Percentiles rank a stretch among this genome's conserved stretches.
Evolutionary conservation across 441 rosid species (phyloP).

Genomic region (Macaranga tanarius): DNA sequence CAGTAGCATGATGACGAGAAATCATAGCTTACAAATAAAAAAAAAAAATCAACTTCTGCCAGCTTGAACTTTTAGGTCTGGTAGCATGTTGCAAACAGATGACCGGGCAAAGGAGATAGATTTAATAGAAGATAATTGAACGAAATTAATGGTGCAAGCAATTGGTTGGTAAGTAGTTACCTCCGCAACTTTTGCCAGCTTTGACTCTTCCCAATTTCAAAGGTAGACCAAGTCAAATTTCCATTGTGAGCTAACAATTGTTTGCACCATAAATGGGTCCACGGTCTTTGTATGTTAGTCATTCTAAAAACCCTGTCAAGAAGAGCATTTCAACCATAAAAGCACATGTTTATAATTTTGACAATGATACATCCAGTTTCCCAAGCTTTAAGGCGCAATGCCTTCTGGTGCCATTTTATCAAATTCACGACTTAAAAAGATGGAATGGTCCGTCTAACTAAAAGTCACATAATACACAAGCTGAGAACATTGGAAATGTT

Average conservation of each 20-base stretch:
- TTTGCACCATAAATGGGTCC: not conserved
- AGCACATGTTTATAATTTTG: not conserved
- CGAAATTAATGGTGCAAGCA: no score
- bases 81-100: no score
- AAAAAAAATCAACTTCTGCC: no score
- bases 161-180: not conserved
- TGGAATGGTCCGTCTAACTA: not conserved
- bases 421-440: not conserved
- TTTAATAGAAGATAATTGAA: no score
- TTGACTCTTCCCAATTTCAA: not conserved
- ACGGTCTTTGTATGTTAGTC: not conserved
- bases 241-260: not conserved
- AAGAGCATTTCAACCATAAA: not conserved
- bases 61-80: no score
- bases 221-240: not conserved
- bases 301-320: slow-evolving; percentile 5
- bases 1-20: no score
- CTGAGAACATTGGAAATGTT: not conserved
- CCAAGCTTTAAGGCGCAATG: no score
- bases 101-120: no score
- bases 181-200: not conserved
- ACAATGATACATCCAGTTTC: not conserved
- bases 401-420: not conserved
- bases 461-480: not conserved
- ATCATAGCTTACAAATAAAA: not conserved